Conservation (phyloP, 2,329 filamentous ascomycete genomes). For the Diaporthe vexans region DNA sequence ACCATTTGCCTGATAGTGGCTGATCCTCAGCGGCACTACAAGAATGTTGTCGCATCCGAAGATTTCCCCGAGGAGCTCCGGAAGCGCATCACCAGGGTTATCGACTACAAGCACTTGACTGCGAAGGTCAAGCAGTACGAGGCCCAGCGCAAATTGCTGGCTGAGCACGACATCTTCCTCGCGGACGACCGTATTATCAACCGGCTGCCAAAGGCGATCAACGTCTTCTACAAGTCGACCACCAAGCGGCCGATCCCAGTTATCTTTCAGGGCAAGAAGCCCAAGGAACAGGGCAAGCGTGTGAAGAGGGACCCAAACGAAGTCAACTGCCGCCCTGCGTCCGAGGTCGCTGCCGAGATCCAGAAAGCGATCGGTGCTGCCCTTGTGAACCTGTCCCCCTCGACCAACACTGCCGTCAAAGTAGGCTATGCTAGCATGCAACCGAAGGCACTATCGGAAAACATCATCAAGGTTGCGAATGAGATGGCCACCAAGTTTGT, state of each 20-base stretch:
- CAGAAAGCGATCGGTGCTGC: conserved; percentile 82
- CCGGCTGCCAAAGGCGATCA: conserved; percentile 81
- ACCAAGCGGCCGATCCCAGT: conserved; percentile 90
- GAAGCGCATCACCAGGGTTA: conserved; percentile 79
- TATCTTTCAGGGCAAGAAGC: conserved; percentile 67
- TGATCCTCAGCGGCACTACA: conserved; percentile 85
- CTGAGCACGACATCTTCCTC: conserved; percentile 93
- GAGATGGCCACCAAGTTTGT: conserved; percentile 84
- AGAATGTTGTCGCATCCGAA: conserved; percentile 84
- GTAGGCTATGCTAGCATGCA: conserved; percentile 83
- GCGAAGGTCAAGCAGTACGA: conserved; percentile 92
- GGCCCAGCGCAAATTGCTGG: conserved; percentile 83
- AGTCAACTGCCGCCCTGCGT: conserved; percentile 66
- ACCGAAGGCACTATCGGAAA: conserved; percentile 82
- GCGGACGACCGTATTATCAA: conserved; percentile 89
- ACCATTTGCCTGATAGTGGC: conserved; percentile 91
- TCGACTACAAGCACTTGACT: conserved; percentile 84
- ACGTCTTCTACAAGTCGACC: conserved; percentile 90
- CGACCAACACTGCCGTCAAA: conserved; percentile 84
- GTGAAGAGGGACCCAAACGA: conserved; percentile 64
- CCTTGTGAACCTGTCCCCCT: conserved; percentile 83
- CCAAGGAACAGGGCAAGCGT: conserved; percentile 70
- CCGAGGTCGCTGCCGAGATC: conserved; percentile 84
- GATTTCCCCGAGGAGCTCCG: conserved; percentile 77
- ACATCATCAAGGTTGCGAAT: conserved; percentile 79